Percentiles rank a stretch among this genome's conserved stretches.
These are phyloP conservation scores for Colletotrichum higginsianum DNA, from an alignment of 2,329 filamentous ascomycete species.

Conservation along the genomic window DNA sequence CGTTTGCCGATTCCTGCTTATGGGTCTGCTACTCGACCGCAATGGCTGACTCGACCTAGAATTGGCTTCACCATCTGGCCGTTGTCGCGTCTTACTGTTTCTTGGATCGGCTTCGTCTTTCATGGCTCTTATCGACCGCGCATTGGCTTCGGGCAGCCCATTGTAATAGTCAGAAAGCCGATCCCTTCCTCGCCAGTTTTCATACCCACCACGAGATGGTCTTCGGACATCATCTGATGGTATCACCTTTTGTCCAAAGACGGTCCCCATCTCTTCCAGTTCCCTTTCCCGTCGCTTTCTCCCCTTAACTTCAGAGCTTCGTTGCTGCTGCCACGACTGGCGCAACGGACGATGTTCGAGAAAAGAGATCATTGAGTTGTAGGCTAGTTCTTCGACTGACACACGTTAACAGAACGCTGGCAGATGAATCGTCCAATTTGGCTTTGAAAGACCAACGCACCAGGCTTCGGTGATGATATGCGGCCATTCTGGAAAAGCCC, in stretches of 20 bases:
- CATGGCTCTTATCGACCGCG: neutral
- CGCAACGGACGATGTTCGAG: slow-evolving; percentile 22
- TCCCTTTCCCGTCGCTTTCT: slow-evolving; percentile 51
- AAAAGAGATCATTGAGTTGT: slow-evolving; percentile 40
- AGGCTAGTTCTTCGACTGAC: slow-evolving; percentile 32
- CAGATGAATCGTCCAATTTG: neutral
- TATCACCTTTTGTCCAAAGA: slow-evolving; percentile 48
- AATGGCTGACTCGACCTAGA: neutral
- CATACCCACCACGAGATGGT: too few species aligned
- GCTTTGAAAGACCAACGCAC: slow-evolving; percentile 45
- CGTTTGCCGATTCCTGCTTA: slow-evolving; percentile 28
- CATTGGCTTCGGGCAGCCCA: neutral
- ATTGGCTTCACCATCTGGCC: neutral
- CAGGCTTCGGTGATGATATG: slow-evolving; percentile 47
- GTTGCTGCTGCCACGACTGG: slow-evolving; percentile 33
- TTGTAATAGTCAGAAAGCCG: neutral
- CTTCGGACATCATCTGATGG: neutral
- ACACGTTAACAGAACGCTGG: neutral
- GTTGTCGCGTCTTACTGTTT: neutral
- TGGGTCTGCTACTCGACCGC: slow-evolving; percentile 40
- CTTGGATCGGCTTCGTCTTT: neutral
- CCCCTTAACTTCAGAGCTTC: slow-evolving; percentile 44
- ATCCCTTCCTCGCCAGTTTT: neutral
- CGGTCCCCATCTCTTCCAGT: slow-evolving; percentile 54
- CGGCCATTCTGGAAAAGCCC: slow-evolving; percentile 63